Base-by-base conservation (phyloP, 2,329 filamentous ascomycete genomes). In the Ophiocordyceps camponoti-saundersi region DNA sequence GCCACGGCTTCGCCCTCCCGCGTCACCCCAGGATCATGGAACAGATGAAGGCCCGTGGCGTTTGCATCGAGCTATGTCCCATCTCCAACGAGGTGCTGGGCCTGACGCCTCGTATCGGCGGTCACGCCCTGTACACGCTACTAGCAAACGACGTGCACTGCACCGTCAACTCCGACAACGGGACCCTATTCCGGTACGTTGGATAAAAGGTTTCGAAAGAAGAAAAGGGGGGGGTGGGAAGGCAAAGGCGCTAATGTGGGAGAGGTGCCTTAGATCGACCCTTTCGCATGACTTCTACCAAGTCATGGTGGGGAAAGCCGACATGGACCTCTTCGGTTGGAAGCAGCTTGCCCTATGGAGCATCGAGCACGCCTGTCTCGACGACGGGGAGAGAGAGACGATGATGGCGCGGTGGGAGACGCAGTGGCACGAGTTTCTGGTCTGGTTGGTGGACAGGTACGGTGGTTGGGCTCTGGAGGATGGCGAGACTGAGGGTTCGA, bases 201-300 rank as follows among this genome's bases (percentile, higher is more conserved):
- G 44, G 30, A 43, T 4, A 8, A 26, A 26, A 29, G 11, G 26
- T 16, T 42, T 45, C 22, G 34, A 22, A 8, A n/a, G 5, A 16
- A 10, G 11, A 13, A 13, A 44, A 30, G 29, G 29, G 29, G 29
- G 29, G 29, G 29, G 29, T 6, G 29, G 32, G 13, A n/a, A n/a
- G 16, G 16, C 15, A 16, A 13, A 34, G 11, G 23, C n/a, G 7
- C n/a, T 39, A 16, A 39, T 18, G 34, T 18, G 2, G 34, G 16
- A 39, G n/a, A 12, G 12, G 26, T 23, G 1, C 21, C 1, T 22
- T 32, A 84, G 79, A 51, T 85, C 82, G 15, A 78, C 78, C 2
- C 69, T 87, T 42, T 81, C 79, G 1, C 80, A 86, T 52, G 83
- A 88, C 56, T 86, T 87, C 57, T 87, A 86, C 58, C 83, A 88